Evolutionary conservation across 352 stramenopile species (phyloP).

Genomic region (Aphanomyces cochlioides): DNA sequence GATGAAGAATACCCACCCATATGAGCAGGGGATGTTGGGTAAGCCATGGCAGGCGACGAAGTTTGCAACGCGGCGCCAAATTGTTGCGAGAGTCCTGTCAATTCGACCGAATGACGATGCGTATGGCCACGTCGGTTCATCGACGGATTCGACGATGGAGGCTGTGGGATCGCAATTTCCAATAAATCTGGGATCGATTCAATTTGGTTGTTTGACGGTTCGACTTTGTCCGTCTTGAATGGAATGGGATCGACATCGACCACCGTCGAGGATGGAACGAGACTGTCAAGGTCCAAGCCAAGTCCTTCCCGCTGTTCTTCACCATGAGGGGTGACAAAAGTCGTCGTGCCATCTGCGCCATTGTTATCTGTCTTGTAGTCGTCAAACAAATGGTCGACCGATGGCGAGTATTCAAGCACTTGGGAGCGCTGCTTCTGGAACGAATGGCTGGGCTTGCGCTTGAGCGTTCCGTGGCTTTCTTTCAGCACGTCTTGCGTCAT

Average conservation of each 20-base stretch:
- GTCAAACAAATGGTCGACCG: neutral
- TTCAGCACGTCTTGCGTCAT: neutral
- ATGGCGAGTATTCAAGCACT: neutral
- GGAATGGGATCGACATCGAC: constrained; percentile 24
- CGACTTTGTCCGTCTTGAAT: neutral
- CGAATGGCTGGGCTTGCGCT: neutral
- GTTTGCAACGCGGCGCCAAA: constrained; percentile 8
- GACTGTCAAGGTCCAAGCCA: constrained; percentile 20
- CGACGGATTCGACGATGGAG: neutral
- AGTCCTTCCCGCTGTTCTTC: constrained; percentile 1
- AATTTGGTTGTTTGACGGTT: constrained; percentile 8
- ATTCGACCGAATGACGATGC: constrained; percentile 22
- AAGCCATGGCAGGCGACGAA: neutral
- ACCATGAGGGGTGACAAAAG: constrained; percentile 14
- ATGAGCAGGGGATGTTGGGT: neutral
- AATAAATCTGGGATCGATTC: constrained; percentile 28
- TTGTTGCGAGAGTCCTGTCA: constrained; percentile 23
- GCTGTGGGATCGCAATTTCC: neutral
- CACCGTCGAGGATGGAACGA: constrained; percentile 7
- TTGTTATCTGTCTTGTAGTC: constrained; percentile 1
- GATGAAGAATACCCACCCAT: neutral
- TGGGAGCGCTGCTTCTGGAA: neutral
- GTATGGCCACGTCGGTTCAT: neutral
- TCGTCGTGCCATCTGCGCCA: neutral
- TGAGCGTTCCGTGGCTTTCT: neutral